phyloP scores from a whole-genome alignment of 2,329 filamentous ascomycete species.

The Dactylella cylindrospora region DNA sequence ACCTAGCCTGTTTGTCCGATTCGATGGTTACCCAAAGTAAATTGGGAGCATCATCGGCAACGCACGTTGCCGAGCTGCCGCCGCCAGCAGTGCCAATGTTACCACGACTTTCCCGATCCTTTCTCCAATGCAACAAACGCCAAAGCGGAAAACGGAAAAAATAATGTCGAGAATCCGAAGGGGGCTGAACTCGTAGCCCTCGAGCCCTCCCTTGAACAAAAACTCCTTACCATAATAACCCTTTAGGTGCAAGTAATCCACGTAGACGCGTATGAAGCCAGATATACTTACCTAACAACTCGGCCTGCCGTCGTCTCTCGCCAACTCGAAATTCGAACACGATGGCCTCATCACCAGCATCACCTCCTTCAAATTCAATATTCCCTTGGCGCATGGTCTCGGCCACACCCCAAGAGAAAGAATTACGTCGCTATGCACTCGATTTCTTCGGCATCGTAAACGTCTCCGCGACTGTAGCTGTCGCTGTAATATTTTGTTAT shows the following conservation, averaged over 20 bases:
- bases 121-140: too few species aligned
- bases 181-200: too few species aligned
- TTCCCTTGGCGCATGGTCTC: slow-evolving; percentile 19
- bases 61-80: too few species aligned
- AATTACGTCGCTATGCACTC: slow-evolving; percentile 27
- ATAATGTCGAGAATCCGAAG: too few species aligned
- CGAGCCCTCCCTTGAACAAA: too few species aligned
- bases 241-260: not conserved
- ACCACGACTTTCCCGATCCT: too few species aligned
- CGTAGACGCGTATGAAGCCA: not conserved
- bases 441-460: slow-evolving; percentile 35
- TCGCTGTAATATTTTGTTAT: slow-evolving; percentile 10
- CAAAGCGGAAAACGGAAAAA: too few species aligned
- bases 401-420: slow-evolving; percentile 14
- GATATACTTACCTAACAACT: not conserved
- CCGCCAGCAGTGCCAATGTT: too few species aligned
- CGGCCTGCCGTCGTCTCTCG: not conserved
- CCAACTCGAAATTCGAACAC: not conserved
- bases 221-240: too few species aligned
- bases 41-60: too few species aligned
- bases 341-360: not conserved
- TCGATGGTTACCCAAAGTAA: too few species aligned
- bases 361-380: not conserved
- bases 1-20: too few species aligned
- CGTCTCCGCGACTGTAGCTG: slow-evolving; percentile 9